Evolutionary conservation across 129 eudicot species (phyloP), one percentile per base, ranked within the genome.

Genomic region (Saposhnikovia divaricata): DNA sequence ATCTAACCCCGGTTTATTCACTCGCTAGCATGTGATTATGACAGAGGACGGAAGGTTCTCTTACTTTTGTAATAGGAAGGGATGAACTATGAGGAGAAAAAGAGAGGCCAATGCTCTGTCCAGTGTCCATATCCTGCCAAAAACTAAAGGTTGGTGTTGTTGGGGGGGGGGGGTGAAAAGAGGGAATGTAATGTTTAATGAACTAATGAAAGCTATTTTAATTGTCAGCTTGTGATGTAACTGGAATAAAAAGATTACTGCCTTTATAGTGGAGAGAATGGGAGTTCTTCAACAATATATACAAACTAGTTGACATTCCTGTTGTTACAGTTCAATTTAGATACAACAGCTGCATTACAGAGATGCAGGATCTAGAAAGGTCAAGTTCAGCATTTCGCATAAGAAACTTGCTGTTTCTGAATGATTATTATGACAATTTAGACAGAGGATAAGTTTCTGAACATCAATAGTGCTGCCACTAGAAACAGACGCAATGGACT

Each of bases 301-400:
- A 95, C 82, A 87, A 95, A 74, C 87, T 95, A 79, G 97, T 90
- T 78, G 98, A 97, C 63, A 97, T 95, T 47, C 98, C 98, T 28
- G 98, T 95, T 82, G 94, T 95, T 59, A 95, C 98, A 47, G 98
- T 95, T 75, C 98, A 95, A 83, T 97, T 95, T 19, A 85, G 98
- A 50, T 95, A 92, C 80, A 90, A 92, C 74, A 97, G 98, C 66
- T 95, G 98, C 97, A 96, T 95, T 50, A 95, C 98, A 50, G 98
- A 95, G 89, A 80, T 95, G 85, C 92, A 87, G 91, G 98, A 95
- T 88, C 78, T 95, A 81, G 92, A 95, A 87, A 91, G 88, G 78
- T 71, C 97, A 48, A 83, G 98, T 97, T 95, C 81, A 81, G 81
- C 66, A 57, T 73, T 43, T 2, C n/a, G 37, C 16, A 1, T 66